A percentile compares a stretch with the other conserved stretches of the same genome.
Evolutionary conservation across 768 basidiomycete genomes (phyloP).

Genomic region (Serpula lacrymans): DNA sequence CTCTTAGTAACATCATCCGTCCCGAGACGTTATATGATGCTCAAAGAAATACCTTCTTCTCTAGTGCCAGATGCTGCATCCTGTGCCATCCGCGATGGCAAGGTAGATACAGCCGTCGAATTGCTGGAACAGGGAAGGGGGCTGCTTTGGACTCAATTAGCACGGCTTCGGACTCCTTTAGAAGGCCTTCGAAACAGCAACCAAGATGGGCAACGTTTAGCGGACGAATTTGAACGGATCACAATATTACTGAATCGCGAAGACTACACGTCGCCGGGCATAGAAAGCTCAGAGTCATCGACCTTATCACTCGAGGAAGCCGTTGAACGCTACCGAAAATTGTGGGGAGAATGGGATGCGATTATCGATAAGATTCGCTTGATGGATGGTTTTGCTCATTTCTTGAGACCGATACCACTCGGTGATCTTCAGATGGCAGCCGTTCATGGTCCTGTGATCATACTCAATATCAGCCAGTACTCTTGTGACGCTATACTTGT

Average conservation of each 20-base stretch:
- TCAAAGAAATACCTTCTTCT: slow-evolving; percentile 4
- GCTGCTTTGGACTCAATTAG: slow-evolving; percentile 20
- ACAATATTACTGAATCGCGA: slow-evolving; percentile 12
- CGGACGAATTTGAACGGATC: slow-evolving; percentile 20
- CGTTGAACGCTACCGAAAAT: slow-evolving; percentile 9
- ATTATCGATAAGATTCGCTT: slow-evolving; percentile 14
- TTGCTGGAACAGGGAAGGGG: slow-evolving; percentile 17
- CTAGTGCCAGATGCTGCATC: slow-evolving; percentile 13
- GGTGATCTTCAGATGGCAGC: slow-evolving; percentile 13
- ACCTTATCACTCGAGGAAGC: slow-evolving; percentile 11
- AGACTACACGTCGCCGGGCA: too few species aligned
- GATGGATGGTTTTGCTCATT: slow-evolving; percentile 17
- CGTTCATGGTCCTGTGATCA: slow-evolving; percentile 17
- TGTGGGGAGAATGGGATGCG: slow-evolving; percentile 13
- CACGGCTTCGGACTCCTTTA: slow-evolving; percentile 10
- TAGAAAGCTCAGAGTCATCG: background rate
- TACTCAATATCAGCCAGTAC: slow-evolving; percentile 15
- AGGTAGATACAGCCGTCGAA: slow-evolving; percentile 13
- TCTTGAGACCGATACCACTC: slow-evolving; percentile 16
- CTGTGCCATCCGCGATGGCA: slow-evolving; percentile 6
- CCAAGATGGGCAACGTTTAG: too few species aligned
- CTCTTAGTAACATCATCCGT: slow-evolving; percentile 16
- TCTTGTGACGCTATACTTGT: slow-evolving; percentile 14
- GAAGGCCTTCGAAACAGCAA: slow-evolving; percentile 13
- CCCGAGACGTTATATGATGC: slow-evolving; percentile 9